phyloP scores from a whole-genome alignment of 108 stramenopile genomes.

The Craspedostauros australis region DNA sequence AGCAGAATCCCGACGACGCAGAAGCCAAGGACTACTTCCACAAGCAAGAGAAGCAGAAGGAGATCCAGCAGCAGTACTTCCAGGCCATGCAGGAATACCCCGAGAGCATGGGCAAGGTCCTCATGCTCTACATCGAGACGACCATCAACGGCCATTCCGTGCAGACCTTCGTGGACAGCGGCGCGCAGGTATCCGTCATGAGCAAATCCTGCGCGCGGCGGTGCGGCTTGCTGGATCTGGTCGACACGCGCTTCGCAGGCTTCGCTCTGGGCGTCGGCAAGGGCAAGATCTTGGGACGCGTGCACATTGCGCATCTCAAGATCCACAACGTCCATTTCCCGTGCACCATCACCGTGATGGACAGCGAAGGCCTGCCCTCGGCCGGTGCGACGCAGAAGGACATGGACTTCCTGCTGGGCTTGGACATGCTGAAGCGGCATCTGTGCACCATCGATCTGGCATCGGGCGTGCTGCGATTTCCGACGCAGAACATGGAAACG shows the following conservation, averaged over 20 bases:
- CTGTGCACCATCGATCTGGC: constrained; percentile 86
- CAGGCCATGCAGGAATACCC: constrained; percentile 94
- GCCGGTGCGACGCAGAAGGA: constrained; percentile 57
- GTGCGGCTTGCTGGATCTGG: constrained; percentile 71
- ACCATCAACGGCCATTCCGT: constrained; percentile 74
- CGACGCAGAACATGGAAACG: constrained; percentile 36
- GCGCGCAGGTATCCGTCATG: constrained; percentile 95
- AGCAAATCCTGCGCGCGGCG: constrained; percentile 60
- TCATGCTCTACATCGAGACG: constrained; percentile 94
- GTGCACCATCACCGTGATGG: constrained; percentile 74
- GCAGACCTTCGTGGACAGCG: constrained; percentile 94
- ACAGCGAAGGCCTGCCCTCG: constrained; percentile 42
- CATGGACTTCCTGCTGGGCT: constrained; percentile 93
- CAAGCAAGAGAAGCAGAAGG: constrained; percentile 45
- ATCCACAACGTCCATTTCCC: constrained; percentile 64
- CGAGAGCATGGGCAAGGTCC: constrained; percentile 86
- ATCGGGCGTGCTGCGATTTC: constrained; percentile 49
- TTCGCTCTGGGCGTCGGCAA: constrained; percentile 90
- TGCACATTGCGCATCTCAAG: constrained; percentile 56
- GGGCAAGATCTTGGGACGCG: constrained; percentile 90
- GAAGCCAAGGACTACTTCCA: constrained; percentile 81
- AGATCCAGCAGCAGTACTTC: constrained; percentile 66
- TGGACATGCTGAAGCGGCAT: constrained; percentile 96
- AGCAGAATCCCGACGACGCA: constrained; percentile 68
- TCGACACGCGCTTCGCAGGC: constrained; percentile 86